A percentile compares a stretch with the other conserved stretches of the same genome.
Conservation (phyloP, 2,329 filamentous ascomycete species). For the Cryphonectria naterciae region DNA sequence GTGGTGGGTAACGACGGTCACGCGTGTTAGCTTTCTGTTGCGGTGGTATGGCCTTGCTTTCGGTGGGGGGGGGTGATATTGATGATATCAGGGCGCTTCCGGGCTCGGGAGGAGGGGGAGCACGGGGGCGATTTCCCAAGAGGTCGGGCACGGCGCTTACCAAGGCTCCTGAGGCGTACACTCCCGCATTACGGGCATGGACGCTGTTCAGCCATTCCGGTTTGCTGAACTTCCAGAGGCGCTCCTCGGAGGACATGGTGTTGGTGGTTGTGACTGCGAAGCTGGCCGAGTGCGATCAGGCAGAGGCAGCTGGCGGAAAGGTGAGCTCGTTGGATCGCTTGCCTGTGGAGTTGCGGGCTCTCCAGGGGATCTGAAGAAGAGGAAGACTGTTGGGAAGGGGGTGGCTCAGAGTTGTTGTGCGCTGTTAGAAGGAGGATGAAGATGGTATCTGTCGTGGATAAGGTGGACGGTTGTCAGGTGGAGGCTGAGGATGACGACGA, state of each 20-base stretch:
- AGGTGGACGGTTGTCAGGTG: conserved; percentile 17
- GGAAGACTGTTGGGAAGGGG: background rate
- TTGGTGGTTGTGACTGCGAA: conserved; percentile 7
- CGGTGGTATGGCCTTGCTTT: background rate
- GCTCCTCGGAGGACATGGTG: conserved; percentile 65
- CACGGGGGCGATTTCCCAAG: background rate
- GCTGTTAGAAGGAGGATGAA: background rate
- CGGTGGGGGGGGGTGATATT: background rate
- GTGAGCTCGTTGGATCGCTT: background rate
- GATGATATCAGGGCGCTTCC: background rate
- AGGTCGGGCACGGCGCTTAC: conserved; percentile 45
- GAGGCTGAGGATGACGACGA: conserved; percentile 30
- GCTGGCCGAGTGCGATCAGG: background rate
- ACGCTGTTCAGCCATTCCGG: conserved; percentile 70
- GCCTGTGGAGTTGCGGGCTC: background rate
- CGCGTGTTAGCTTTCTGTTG: background rate
- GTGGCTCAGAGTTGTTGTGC: background rate
- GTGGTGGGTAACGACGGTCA: too few relatives aligned
- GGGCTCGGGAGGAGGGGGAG: background rate
- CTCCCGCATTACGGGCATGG: conserved; percentile 65
- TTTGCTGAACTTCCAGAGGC: conserved; percentile 69
- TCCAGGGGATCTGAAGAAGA: background rate
- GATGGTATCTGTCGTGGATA: background rate
- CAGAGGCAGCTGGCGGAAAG: background rate
- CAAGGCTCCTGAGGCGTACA: conserved; percentile 66